A percentile compares a stretch with the other conserved stretches of the same genome.
These are phyloP conservation scores for Pythium phragmiticola DNA, from an alignment of 352 stramenopile species.

Conservation along the genomic window DNA sequence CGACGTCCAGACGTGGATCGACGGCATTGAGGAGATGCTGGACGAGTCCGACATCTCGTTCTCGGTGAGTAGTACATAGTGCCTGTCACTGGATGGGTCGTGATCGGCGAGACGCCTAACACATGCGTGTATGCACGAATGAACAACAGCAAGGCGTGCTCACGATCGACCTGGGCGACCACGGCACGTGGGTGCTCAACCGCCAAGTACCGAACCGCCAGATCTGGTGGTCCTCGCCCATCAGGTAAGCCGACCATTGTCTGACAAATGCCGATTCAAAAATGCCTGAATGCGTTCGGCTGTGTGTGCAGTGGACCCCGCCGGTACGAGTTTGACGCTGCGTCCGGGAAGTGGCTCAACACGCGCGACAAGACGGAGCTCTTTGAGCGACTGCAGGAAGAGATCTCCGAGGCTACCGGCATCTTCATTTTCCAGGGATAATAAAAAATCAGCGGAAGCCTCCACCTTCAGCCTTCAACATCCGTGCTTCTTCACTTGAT, in stretches of 20 bases:
- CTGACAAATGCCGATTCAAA: too few species aligned
- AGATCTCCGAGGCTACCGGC: conserved; percentile 78
- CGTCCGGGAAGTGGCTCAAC: conserved; percentile 76
- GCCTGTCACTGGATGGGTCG: conserved; percentile 1
- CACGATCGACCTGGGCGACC: conserved; percentile 91
- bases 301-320: conserved; percentile 64
- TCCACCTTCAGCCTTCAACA: too few species aligned
- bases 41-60: conserved; percentile 82
- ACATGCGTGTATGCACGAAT: background rate
- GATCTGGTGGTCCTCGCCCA: conserved; percentile 96
- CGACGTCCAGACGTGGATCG: conserved; percentile 73
- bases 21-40: conserved; percentile 85
- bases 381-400: conserved; percentile 61
- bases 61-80: conserved; percentile 33
- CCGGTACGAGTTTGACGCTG: conserved; percentile 85
- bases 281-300: background rate
- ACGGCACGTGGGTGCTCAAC: conserved; percentile 97
- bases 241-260: conserved; percentile 55
- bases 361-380: conserved; percentile 78
- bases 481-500: background rate
- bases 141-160: conserved; percentile 91
- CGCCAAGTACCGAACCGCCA: conserved; percentile 97
- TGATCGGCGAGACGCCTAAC: background rate
- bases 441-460: background rate
- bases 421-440: conserved; percentile 74